These are phyloP conservation scores for Urtica urens DNA, from an alignment of 306 rosid species.

Conservation along the genomic window DNA sequence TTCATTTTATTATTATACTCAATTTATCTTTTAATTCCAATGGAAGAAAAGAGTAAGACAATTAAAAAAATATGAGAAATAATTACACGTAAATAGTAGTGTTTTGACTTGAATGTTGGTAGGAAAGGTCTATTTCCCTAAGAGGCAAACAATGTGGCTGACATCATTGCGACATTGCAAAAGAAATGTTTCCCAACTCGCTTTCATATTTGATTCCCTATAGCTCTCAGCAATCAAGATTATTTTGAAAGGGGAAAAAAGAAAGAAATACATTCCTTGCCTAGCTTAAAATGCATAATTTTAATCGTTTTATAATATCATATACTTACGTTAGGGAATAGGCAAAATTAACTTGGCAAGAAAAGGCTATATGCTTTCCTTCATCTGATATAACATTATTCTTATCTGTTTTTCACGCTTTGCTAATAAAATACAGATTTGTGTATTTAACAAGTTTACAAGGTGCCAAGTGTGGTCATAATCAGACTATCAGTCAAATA, in stretches of 20 bases:
- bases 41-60: background rate
- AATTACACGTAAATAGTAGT: slow-evolving; percentile 1
- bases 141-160: slow-evolving; percentile 4
- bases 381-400: background rate
- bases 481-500: background rate
- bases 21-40: too few species aligned
- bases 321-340: background rate
- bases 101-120: slow-evolving; percentile 2
- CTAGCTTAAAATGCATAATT: background rate
- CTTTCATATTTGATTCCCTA: slow-evolving; percentile 18
- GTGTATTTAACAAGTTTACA: too few species aligned
- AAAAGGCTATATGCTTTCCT: slow-evolving; percentile 50
- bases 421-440: background rate
- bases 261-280: slow-evolving; percentile 14
- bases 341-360: slow-evolving; percentile 9
- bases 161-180: slow-evolving; percentile 1
- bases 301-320: slow-evolving; percentile 12
- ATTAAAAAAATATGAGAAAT: too few species aligned
- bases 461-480: background rate
- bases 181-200: slow-evolving; percentile 3
- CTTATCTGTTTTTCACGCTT: slow-evolving; percentile 1
- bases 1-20: too few species aligned
- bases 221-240: slow-evolving; percentile 2
- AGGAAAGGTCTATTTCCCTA: background rate
- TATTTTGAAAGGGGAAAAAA: slow-evolving; percentile 6